phyloP scores from a whole-genome alignment of 2,329 filamentous ascomycete species.

The Monosporascus sp. region DNA sequence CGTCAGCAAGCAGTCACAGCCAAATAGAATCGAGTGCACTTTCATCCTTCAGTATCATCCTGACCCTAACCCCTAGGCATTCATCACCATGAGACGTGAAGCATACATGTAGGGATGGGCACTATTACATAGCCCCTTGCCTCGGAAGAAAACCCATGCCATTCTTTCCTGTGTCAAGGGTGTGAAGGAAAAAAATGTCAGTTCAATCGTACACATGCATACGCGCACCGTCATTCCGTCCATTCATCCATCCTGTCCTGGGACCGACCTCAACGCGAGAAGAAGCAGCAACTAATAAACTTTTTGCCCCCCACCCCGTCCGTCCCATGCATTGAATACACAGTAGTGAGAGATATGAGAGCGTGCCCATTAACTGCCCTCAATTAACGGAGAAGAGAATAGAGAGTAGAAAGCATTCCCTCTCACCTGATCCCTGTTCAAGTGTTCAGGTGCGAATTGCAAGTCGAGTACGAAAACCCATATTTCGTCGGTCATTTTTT shows the following conservation, averaged over 20 bases:
- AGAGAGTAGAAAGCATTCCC: conserved; percentile 11
- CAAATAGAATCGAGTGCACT: no score
- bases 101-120: no score
- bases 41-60: no score
- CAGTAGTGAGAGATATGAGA: not conserved
- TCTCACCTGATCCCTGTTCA: conserved; percentile 3
- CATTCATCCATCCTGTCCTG: not conserved
- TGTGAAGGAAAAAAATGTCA: not conserved
- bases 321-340: not conserved
- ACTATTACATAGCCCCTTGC: no score
- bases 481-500: not conserved
- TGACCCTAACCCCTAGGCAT: no score
- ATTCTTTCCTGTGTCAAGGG: no score
- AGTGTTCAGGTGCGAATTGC: not conserved
- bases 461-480: not conserved
- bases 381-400: conserved; percentile 1
- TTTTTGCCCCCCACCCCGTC: not conserved
- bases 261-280: not conserved
- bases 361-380: not conserved
- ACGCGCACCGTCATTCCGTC: not conserved
- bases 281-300: not conserved
- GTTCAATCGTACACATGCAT: not conserved
- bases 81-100: no score
- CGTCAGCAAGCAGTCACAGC: no score
- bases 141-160: no score